A percentile compares a stretch with the other conserved stretches of the same genome.
Evolutionary conservation across 108 stramenopile species (phyloP).

Genomic region (Cyclotella cryptica): DNA sequence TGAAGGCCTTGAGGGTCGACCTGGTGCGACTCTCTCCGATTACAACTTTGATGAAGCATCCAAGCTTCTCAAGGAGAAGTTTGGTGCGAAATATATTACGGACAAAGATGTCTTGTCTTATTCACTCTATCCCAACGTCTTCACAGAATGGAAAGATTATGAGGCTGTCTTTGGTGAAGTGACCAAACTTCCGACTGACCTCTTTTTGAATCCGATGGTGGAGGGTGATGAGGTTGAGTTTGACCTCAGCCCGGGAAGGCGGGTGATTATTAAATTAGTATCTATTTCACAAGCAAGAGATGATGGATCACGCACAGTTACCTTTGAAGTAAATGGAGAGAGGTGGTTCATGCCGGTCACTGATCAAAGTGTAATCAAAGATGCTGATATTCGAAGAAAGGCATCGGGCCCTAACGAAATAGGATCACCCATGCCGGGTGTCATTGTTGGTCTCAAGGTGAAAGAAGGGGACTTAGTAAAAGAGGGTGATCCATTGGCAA

Average conservation of each 20-base stretch:
- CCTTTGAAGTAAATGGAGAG: conserved; percentile 92
- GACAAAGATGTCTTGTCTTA: conserved; percentile 86
- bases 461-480: conserved; percentile 87
- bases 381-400: conserved; percentile 61
- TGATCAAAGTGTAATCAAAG: conserved; percentile 50
- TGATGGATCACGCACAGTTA: conserved; percentile 70
- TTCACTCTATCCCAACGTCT: conserved; percentile 91
- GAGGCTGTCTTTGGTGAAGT: conserved; percentile 78
- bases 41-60: conserved; percentile 67
- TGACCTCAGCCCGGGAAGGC: conserved; percentile 65
- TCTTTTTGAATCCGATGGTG: conserved; percentile 88
- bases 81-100: conserved; percentile 64
- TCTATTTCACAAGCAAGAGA: conserved; percentile 63
- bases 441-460: conserved; percentile 86
- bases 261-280: conserved; percentile 60
- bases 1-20: conserved; percentile 67
- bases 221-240: conserved; percentile 87
- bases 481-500: conserved; percentile 87
- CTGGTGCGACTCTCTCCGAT: conserved; percentile 72
- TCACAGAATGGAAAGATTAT: conserved; percentile 83
- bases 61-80: conserved; percentile 57
- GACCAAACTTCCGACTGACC: conserved; percentile 79
- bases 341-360: conserved; percentile 73
- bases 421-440: conserved; percentile 94
- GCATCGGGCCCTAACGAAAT: conserved; percentile 70